These are phyloP conservation scores for Dispira parvispora DNA, from an alignment of 192 early-diverging fungal genomes.

Conservation along the genomic window DNA sequence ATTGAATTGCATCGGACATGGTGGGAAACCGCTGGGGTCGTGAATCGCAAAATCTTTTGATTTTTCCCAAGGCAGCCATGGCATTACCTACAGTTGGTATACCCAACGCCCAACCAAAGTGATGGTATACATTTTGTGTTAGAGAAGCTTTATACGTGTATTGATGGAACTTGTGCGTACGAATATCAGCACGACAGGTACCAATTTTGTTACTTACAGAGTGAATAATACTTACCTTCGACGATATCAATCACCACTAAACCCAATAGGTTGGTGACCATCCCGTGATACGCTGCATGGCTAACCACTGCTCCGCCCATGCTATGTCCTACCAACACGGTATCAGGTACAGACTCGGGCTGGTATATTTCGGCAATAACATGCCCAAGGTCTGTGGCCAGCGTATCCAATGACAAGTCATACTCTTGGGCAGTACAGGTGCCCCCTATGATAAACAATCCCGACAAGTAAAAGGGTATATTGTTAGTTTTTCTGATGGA, in stretches of 20 bases:
- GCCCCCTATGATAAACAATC: constrained; percentile 18
- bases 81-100: constrained; percentile 13
- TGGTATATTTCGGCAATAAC: constrained; percentile 30
- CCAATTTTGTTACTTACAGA: background rate
- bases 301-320: constrained; percentile 67
- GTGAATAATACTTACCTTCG: constrained; percentile 31
- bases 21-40: constrained; percentile 19
- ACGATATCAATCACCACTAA: constrained; percentile 62
- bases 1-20: constrained; percentile 19
- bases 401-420: constrained; percentile 33
- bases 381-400: constrained; percentile 38
- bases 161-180: background rate
- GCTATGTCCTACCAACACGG: constrained; percentile 64
- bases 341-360: constrained; percentile 23
- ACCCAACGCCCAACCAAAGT: background rate
- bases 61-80: constrained; percentile 24
- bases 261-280: constrained; percentile 34
- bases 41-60: constrained; percentile 21
- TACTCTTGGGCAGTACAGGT: constrained; percentile 28
- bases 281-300: constrained; percentile 33
- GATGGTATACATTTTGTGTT: background rate
- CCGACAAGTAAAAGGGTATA: background rate
- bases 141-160: background rate
- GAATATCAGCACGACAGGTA: background rate
- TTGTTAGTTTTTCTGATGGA: background rate